Base-by-base conservation (phyloP, 2,329 filamentous ascomycete species). In the Sclerotiophoma versabilis region DNA sequence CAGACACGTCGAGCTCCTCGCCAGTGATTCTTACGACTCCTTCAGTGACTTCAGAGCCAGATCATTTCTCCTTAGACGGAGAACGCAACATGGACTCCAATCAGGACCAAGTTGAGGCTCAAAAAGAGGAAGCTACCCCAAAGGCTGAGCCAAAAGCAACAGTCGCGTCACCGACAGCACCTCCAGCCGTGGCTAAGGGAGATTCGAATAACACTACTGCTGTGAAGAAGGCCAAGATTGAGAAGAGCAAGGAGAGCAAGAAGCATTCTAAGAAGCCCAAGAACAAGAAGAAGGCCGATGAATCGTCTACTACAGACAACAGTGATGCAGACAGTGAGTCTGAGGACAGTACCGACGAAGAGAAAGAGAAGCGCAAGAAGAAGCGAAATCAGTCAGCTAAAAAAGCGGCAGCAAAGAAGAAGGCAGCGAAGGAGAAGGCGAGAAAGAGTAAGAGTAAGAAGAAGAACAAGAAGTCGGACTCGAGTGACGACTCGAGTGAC, bases 1-100 rank as follows among this genome's bases (percentile, higher is more conserved):
- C 64, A 23, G 59, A 66, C 14, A 67, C 58, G 3, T 63, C 58
- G 3, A 54, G 41, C 11, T 71, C 67, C 5, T 67, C 67, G 8
- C 66, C 64, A 30, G 58, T 69, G 22, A 45, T 66, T 15, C 49
- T 71, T 19, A 44, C 65, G 10, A 70, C 68, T 10, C 67, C 67
- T 1, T 63, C 61, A n/a, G 55, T 64, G 4, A 59, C 47, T 11
- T 63, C 62, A 8, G 65, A 70, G 3, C 52, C 63, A 12, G 63
- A 63, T 33, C 56, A 54, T 6, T 42, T 64, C 22, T 53, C 49
- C 7, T 42, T 69, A 3, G 59, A 57, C 29, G 44, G 54, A n/a
- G 50, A 38, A 26, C 48, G 27, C 22, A 56, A 48, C 2, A 64
- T 65, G 58, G 59, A 60, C 11, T 30, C 59, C 14, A 59, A 47